These are phyloP conservation scores for Pochonia chlamydosporia DNA, from an alignment of 2,329 filamentous ascomycete species.

Conservation along the genomic window DNA sequence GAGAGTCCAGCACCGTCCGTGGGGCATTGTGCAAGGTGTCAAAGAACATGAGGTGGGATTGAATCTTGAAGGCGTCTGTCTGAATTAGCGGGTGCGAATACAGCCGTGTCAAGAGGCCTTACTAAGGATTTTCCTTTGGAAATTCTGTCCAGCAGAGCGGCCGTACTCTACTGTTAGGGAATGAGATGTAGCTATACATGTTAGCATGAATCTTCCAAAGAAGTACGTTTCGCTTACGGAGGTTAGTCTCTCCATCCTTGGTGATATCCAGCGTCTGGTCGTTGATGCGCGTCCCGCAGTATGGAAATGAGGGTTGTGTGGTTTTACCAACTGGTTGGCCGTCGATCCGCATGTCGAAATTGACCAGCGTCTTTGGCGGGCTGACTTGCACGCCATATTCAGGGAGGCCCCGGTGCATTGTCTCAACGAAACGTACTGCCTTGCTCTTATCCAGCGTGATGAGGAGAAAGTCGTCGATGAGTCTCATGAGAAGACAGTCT, in stretches of 20 bases:
- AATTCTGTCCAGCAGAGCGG: slow-evolving; percentile 66
- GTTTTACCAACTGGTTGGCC: slow-evolving; percentile 44
- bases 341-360: slow-evolving; percentile 64
- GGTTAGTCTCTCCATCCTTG: slow-evolving; percentile 52
- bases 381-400: slow-evolving; percentile 79
- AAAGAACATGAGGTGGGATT: slow-evolving; percentile 78
- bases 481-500: slow-evolving; percentile 65
- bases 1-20: slow-evolving; percentile 63
- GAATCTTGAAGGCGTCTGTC: slow-evolving; percentile 68
- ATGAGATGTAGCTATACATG: slow-evolving; percentile 45
- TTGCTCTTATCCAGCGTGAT: slow-evolving; percentile 66
- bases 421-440: slow-evolving; percentile 65
- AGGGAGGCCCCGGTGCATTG: slow-evolving; percentile 74
- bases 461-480: slow-evolving; percentile 91
- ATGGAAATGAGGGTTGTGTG: slow-evolving; percentile 60
- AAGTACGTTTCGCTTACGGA: slow-evolving; percentile 14
- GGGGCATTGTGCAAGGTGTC: slow-evolving; percentile 73
- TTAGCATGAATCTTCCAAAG: neutral
- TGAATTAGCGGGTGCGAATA: neutral
- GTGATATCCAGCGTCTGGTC: slow-evolving; percentile 67
- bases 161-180: slow-evolving; percentile 75
- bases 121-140: slow-evolving; percentile 74
- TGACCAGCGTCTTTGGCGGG: slow-evolving; percentile 72
- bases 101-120: slow-evolving; percentile 20
- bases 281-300: slow-evolving; percentile 78